Percentiles rank a stretch among this genome's conserved stretches.
phyloP scores from a whole-genome alignment of 345 rosid genomes.

The Geranium rotundifolium region DNA sequence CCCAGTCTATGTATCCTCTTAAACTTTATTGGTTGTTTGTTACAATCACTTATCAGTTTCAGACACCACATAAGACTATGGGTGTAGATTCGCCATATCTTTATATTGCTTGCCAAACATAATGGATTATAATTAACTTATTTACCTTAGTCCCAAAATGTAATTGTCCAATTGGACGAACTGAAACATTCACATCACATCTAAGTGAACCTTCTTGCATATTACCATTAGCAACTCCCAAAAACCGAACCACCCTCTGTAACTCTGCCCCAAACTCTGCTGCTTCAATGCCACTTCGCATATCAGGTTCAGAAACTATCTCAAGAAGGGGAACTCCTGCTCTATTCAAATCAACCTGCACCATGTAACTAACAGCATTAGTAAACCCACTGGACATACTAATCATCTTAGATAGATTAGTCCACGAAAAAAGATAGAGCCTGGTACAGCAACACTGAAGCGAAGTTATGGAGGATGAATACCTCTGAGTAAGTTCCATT shows the following conservation, averaged over 20 bases:
- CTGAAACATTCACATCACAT: slow-evolving; percentile 85
- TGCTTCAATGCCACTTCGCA: slow-evolving; percentile 82
- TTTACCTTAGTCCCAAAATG: slow-evolving; percentile 88
- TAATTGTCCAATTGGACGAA: slow-evolving; percentile 66
- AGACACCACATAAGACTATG: neutral
- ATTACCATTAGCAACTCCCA: slow-evolving; percentile 83
- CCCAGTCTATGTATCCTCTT: no score
- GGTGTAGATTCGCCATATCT: slow-evolving; percentile 1
- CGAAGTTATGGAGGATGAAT: slow-evolving; percentile 56
- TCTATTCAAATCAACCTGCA: slow-evolving; percentile 86
- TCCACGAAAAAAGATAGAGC: no score
- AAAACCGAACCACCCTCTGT: slow-evolving; percentile 75
- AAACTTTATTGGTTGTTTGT: no score
- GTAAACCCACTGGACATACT: neutral
- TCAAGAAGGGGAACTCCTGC: slow-evolving; percentile 98
- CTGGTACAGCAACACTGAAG: slow-evolving; percentile 69
- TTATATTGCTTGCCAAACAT: neutral
- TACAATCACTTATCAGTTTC: slow-evolving; percentile 14
- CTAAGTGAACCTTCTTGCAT: slow-evolving; percentile 97
- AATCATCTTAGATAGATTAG: slow-evolving; percentile 3
- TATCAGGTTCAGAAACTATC: slow-evolving; percentile 95
- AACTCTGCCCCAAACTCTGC: slow-evolving; percentile 78
- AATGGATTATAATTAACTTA: slow-evolving; percentile 4
- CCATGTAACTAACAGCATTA: slow-evolving; percentile 7
- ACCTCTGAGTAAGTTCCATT: slow-evolving; percentile 66